Percentiles rank a stretch among this genome's conserved stretches.
These are phyloP conservation scores for Penicillium sp. DNA, from an alignment of 2,329 filamentous ascomycete species.

Conservation along the genomic window DNA sequence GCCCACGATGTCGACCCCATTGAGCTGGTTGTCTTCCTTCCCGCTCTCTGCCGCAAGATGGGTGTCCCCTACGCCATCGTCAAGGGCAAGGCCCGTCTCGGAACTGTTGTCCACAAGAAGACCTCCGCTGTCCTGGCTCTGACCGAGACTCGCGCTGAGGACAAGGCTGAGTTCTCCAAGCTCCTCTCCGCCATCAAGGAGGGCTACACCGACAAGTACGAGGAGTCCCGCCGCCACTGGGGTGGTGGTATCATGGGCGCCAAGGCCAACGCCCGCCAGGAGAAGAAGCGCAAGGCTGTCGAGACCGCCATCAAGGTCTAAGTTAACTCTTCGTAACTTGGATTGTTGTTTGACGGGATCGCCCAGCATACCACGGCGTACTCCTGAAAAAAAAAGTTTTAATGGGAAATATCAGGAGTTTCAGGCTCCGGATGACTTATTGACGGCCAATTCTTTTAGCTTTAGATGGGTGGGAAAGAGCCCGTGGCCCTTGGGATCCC, in stretches of 20 bases:
- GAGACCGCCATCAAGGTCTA: conserved; percentile 99
- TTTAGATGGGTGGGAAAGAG: conserved; percentile 38
- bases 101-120: conserved; percentile 99
- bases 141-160: conserved; percentile 96
- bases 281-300: conserved; percentile 93
- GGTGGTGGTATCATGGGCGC: conserved; percentile 99
- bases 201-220: conserved; percentile 94
- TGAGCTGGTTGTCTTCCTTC: conserved; percentile 98
- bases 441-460: conserved; percentile 36
- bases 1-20: conserved; percentile 99
- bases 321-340: conserved; percentile 35
- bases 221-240: conserved; percentile 91
- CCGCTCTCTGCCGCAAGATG: conserved; percentile 99
- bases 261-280: conserved; percentile 79
- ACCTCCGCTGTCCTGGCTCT: conserved; percentile 94
- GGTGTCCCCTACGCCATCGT: conserved; percentile 98
- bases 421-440: conserved; percentile 32
- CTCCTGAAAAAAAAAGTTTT: conserved; percentile 25
- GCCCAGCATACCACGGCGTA: conserved; percentile 24
- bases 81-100: conserved; percentile 99
- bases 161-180: conserved; percentile 98
- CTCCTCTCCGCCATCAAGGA: conserved; percentile 96
- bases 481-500: conserved; percentile 26
- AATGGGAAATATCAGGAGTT: conserved; percentile 29
- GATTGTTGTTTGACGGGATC: conserved; percentile 32